phyloP scores from a whole-genome alignment of 169 alveolate species.

The Plasmodium vivax region DNA sequence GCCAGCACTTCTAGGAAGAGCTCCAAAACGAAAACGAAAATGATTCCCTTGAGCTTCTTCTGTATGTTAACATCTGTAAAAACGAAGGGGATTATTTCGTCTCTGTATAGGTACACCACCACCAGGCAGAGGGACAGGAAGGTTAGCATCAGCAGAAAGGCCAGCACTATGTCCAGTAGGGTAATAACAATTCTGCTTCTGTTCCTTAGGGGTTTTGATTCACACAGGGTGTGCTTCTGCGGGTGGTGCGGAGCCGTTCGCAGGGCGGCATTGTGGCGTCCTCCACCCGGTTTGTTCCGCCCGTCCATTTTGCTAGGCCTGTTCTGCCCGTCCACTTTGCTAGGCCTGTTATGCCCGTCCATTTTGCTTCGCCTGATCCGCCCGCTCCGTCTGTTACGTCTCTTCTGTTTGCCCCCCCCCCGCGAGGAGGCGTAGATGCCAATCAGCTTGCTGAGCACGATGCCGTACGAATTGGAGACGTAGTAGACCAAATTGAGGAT shows the following conservation, averaged over 20 bases:
- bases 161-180: not conserved
- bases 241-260: not conserved
- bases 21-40: not conserved
- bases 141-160: not conserved
- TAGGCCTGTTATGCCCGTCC: not conserved
- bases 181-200: not conserved
- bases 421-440: constrained; percentile 5
- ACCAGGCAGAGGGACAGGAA: not conserved
- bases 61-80: not conserved
- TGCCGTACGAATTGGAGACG: constrained; percentile 43
- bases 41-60: not conserved
- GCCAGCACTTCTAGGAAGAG: constrained; percentile 2
- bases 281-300: no score
- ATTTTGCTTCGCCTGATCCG: no score
- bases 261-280: no score
- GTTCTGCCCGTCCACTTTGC: no score
- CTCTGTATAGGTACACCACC: not conserved
- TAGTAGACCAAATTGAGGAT: constrained; percentile 6
- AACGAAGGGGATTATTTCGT: constrained; percentile 17
- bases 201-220: not conserved
- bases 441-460: not conserved
- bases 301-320: no score
- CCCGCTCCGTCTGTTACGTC: no score
- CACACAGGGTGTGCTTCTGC: not conserved
- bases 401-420: not conserved